These are phyloP conservation scores for Rubus idaeus DNA, from an alignment of 306 rosid species.

Conservation along the genomic window DNA sequence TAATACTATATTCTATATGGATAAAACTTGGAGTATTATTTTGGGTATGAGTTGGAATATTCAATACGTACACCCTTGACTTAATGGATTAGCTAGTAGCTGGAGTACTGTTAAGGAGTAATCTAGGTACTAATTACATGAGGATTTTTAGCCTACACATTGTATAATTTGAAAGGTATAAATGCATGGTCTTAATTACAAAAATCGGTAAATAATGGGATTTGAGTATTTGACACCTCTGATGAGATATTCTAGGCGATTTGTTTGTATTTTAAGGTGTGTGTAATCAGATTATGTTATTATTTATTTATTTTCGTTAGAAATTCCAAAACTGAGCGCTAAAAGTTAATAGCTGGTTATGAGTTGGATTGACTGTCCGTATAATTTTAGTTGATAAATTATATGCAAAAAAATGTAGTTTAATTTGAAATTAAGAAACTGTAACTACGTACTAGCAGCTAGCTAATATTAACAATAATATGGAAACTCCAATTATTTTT, in stretches of 20 bases:
- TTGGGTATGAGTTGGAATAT: too few species aligned
- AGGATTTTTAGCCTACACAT: background rate
- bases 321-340: background rate
- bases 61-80: background rate
- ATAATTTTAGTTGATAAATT: too few species aligned
- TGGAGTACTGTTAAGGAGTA: background rate
- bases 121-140: background rate
- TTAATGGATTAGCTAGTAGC: background rate
- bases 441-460: background rate
- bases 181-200: background rate
- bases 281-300: background rate
- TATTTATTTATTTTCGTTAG: background rate
- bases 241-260: background rate
- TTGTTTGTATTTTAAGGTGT: background rate
- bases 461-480: background rate
- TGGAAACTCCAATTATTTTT: background rate
- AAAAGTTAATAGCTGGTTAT: background rate
- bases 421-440: background rate
- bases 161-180: background rate
- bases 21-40: too few species aligned
- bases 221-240: background rate
- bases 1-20: background rate
- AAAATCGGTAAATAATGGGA: background rate
- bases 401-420: too few species aligned
- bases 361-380: background rate